Percentiles rank a stretch among this genome's conserved stretches.
phyloP scores from a whole-genome alignment of 345 rosid species.

The Citrus inodora region DNA sequence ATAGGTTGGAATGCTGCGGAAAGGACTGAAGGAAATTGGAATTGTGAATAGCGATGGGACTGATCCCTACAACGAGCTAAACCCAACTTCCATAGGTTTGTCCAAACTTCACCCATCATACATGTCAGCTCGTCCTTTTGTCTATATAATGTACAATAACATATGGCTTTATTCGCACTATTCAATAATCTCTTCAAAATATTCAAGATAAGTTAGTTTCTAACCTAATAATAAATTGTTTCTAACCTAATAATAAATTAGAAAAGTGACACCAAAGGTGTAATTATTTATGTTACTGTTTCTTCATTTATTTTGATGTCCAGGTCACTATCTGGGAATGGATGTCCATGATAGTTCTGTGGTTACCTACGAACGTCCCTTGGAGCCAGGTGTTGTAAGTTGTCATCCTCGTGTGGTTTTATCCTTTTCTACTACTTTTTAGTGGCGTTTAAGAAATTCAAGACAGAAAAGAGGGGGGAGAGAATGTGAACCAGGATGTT shows the following conservation, averaged over 20 bases:
- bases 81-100: conserved; percentile 94
- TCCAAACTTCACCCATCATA: not conserved
- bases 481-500: not conserved
- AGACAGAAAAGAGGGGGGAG: not conserved
- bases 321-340: conserved; percentile 98
- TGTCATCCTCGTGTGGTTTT: not conserved
- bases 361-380: conserved; percentile 62
- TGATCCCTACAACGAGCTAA: conserved; percentile 54
- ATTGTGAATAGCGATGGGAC: conserved; percentile 47
- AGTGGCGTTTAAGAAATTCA: not conserved
- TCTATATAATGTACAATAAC: not conserved
- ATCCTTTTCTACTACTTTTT: not conserved
- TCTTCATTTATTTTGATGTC: conserved; percentile 18
- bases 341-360: conserved; percentile 91
- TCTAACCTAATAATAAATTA: not conserved
- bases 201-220: not conserved
- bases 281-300: not conserved
- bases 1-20: conserved; percentile 64
- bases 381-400: conserved; percentile 96
- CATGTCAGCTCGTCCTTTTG: not conserved
- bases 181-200: not conserved
- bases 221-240: conserved; percentile 3
- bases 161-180: not conserved
- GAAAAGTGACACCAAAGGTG: not conserved
- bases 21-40: conserved; percentile 83